Evolutionary conservation across 352 stramenopile genomes (phyloP).

Genomic region (Pythium dissotocum): DNA sequence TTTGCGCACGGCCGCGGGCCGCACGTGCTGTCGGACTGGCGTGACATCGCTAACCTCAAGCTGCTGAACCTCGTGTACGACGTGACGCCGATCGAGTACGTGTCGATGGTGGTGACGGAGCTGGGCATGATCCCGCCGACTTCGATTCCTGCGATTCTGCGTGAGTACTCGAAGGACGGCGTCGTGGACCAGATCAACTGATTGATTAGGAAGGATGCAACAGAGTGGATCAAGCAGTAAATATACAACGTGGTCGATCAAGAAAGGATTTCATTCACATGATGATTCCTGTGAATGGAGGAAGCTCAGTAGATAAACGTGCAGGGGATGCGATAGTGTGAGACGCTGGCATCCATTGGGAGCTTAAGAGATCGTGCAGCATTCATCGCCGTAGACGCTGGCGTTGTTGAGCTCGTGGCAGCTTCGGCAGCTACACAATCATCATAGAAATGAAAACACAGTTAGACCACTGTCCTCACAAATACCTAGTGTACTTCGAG

Average conservation of each 20-base stretch:
- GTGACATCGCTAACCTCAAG: constrained; percentile 69
- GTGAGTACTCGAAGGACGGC: constrained; percentile 88
- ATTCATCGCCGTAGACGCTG: constrained; percentile 75
- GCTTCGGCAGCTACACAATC: constrained; percentile 47
- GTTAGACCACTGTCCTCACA: neutral
- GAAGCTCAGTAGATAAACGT: neutral
- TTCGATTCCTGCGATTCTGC: constrained; percentile 95
- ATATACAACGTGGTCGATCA: neutral
- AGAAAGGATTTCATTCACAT: neutral
- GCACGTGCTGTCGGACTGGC: constrained; percentile 85
- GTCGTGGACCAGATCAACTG: constrained; percentile 47
- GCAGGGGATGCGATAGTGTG: neutral
- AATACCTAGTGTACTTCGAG: neutral
- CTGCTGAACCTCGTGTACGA: constrained; percentile 93
- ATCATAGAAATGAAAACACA: constrained; percentile 1
- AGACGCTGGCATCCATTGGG: neutral
- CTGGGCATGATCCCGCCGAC: constrained; percentile 97
- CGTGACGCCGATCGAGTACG: constrained; percentile 96
- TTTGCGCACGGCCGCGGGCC: constrained; percentile 28
- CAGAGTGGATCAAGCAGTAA: neutral
- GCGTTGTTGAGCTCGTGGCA: constrained; percentile 81
- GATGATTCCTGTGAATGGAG: neutral
- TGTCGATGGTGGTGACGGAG: constrained; percentile 97
- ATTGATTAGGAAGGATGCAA: neutral
- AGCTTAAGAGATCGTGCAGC: constrained; percentile 56